A percentile compares a stretch with the other conserved stretches of the same genome.
Conservation (phyloP, 345 rosid species). For the Camelina hispida region DNA sequence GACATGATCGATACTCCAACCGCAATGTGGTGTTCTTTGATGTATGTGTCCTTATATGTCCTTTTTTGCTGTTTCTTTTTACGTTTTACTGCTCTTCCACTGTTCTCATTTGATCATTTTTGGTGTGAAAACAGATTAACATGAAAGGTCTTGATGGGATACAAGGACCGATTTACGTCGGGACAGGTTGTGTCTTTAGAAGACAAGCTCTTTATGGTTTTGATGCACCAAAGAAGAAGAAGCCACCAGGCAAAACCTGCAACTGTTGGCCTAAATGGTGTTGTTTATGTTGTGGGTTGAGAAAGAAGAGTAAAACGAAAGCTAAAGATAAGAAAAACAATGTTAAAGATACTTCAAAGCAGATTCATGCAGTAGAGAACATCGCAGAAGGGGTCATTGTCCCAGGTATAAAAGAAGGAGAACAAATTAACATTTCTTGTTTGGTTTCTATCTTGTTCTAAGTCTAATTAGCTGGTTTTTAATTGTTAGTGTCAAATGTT, state of each 20-base stretch:
- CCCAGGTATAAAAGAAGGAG: slow-evolving; percentile 48
- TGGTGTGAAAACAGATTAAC: slow-evolving; percentile 66
- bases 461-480: slow-evolving; percentile 6
- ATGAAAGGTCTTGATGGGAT: slow-evolving; percentile 99
- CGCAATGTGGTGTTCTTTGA: slow-evolving; percentile 94
- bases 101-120: neutral
- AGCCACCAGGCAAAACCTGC: slow-evolving; percentile 85
- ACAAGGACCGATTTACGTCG: slow-evolving; percentile 97
- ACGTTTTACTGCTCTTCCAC: slow-evolving; percentile 3
- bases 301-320: slow-evolving; percentile 73
- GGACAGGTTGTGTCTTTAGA: slow-evolving; percentile 96
- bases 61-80: slow-evolving; percentile 8
- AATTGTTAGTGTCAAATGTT: slow-evolving; percentile 50
- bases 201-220: slow-evolving; percentile 91
- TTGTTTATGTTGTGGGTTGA: slow-evolving; percentile 69
- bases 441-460: neutral
- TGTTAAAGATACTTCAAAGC: slow-evolving; percentile 79
- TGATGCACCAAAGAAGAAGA: slow-evolving; percentile 94
- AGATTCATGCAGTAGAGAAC: slow-evolving; percentile 90
- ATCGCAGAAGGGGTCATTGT: slow-evolving; percentile 65
- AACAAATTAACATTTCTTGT: slow-evolving; percentile 4
- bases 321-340: slow-evolving; percentile 59
- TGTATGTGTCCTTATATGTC: slow-evolving; percentile 55
- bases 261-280: slow-evolving; percentile 99
- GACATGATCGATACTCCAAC: slow-evolving; percentile 94